A percentile compares a stretch with the other conserved stretches of the same genome.
Evolutionary conservation across 371 early-diverging fungal genomes (phyloP).

Genomic region (Saksenaea vasiformis): DNA sequence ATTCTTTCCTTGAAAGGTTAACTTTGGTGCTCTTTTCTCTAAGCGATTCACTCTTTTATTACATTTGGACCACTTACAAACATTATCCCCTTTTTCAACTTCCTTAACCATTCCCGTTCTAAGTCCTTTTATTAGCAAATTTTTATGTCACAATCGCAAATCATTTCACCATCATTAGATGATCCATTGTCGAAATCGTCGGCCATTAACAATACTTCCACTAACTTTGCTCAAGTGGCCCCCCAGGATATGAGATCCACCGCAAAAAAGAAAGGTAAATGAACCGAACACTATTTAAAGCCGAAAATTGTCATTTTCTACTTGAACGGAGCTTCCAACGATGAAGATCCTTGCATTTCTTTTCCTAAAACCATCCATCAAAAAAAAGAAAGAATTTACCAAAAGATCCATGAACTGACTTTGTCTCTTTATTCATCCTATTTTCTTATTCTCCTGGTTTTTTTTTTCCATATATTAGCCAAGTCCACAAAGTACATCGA

Average conservation of each 20-base stretch:
- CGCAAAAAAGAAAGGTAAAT: slow-evolving; percentile 9
- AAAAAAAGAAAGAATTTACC: background rate
- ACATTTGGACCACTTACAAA: background rate
- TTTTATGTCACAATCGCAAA: slow-evolving; percentile 10
- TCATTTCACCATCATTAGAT: slow-evolving; percentile 3
- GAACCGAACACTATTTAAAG: background rate
- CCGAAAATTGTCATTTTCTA: background rate
- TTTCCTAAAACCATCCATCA: background rate
- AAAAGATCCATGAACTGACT: background rate
- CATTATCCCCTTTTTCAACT: background rate
- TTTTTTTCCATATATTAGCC: slow-evolving; percentile 2
- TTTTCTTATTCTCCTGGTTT: background rate
- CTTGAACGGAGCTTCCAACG: background rate
- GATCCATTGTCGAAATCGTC: slow-evolving; percentile 5
- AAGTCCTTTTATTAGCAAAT: background rate
- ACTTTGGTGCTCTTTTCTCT: background rate
- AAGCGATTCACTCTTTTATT: background rate
- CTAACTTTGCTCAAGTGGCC: slow-evolving; percentile 4
- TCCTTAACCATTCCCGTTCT: too few species aligned
- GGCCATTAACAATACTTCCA: background rate
- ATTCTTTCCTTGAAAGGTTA: background rate
- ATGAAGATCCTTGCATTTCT: background rate
- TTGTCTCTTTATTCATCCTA: background rate
- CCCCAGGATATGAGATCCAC: slow-evolving; percentile 3
- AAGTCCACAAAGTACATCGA: slow-evolving; percentile 5